Percentiles rank a stretch among this genome's conserved stretches.
Evolutionary conservation across 2,329 filamentous ascomycete species (phyloP).

Genomic region (Sclerotinia nivalis): DNA sequence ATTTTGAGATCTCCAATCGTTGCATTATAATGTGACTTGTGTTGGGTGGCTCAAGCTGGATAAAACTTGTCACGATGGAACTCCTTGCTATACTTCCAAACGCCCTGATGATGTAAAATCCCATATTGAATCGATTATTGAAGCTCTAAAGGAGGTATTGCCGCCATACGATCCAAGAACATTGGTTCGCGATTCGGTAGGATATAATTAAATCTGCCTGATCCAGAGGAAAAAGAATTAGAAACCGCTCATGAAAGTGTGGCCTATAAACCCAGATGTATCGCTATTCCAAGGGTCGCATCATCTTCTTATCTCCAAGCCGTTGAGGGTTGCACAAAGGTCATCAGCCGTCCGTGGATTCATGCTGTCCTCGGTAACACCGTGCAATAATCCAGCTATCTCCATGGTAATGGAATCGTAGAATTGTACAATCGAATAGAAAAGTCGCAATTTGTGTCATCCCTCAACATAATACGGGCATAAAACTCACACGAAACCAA

Average conservation of each 20-base stretch:
- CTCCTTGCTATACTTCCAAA: conserved; percentile 77
- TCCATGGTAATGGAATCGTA: conserved; percentile 1
- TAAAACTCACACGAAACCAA: conserved; percentile 21
- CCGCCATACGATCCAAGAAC: conserved; percentile 89
- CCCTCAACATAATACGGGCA: background rate
- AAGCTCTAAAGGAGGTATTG: conserved; percentile 80
- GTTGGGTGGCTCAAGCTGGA: background rate
- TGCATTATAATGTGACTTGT: background rate
- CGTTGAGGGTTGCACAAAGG: background rate
- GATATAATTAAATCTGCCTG: background rate
- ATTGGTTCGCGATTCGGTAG: conserved; percentile 44
- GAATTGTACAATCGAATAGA: background rate
- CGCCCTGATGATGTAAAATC: conserved; percentile 74
- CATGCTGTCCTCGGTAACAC: background rate
- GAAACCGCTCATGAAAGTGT: background rate
- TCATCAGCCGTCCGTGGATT: background rate
- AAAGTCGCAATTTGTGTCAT: background rate
- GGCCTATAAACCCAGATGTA: background rate
- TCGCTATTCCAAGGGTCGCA: background rate
- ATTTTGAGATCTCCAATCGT: background rate
- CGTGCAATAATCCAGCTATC: background rate
- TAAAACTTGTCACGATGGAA: conserved; percentile 46
- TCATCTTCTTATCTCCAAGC: background rate
- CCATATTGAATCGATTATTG: conserved; percentile 82
- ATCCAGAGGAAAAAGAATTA: background rate